Base-by-base conservation (phyloP, 2,329 filamentous ascomycete species). In the Botrytis elliptica region DNA sequence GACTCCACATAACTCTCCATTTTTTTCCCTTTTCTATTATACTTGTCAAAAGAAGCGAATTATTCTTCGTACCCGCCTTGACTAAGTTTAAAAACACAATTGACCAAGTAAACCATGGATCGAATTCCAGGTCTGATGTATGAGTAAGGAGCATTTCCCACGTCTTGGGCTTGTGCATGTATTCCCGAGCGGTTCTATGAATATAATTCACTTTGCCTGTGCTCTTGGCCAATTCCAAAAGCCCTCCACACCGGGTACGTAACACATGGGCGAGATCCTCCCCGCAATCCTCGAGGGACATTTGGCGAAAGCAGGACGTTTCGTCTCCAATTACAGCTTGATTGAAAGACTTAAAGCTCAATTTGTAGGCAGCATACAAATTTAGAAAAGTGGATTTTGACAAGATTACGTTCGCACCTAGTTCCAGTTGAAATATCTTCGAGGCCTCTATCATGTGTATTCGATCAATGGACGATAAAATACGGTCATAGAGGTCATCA, bases 271-370 rank as follows among this genome's bases (percentile, higher is more conserved):
- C 1, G 1, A 49, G 5, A 12, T 0, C 0, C 9, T 12, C 46
- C 22, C 0, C 9, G 46, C 5, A 12, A 12, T 49, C 46, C 0
- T 49, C 9, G 22, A 0, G 46, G 3, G 4, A 12, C 9, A 25
- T 49, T 49, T 12, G 22, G 46, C 1, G 46, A 49, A 5, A 49
- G 46, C 3, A 49, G 22, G 1, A 49, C 4, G 22, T 49, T 25
- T 49, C 46, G 12, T 49, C 46, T 49, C 1, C 46, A 49, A 25
- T 0, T 49, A 49, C 12, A 25, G 46, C 46, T 25, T 49, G 46
- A 12, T 25, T 49, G 46, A 49, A 49, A 49, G 46, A 12, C 46
- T 49, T 25, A 4, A 25, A 5, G 46, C 46, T 25, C 10, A 5
- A 49, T 49, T 49, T 49, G 22, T 25, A 49, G 20, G 22, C 46